Evolutionary conservation across 805 yeast species (phyloP).

Genomic region (Kazachstania viticola): DNA sequence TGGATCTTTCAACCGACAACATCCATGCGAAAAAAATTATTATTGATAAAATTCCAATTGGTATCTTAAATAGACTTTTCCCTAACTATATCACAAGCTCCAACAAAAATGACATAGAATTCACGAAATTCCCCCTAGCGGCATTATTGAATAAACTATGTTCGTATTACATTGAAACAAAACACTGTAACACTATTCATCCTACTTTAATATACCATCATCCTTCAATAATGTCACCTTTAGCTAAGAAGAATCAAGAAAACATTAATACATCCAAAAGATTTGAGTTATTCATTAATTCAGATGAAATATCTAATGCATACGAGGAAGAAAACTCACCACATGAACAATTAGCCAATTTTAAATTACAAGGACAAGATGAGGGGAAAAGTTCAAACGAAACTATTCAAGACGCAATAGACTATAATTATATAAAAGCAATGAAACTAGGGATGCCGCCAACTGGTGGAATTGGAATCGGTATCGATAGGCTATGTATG

Average conservation of each 20-base stretch:
- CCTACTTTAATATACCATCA: slow-evolving; percentile 77
- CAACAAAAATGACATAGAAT: background rate
- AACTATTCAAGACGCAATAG: slow-evolving; percentile 40
- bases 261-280: slow-evolving; percentile 41
- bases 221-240: slow-evolving; percentile 77
- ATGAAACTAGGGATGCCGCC: slow-evolving; percentile 96
- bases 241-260: slow-evolving; percentile 55
- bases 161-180: slow-evolving; percentile 51
- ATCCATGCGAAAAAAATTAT: slow-evolving; percentile 1
- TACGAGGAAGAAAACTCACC: slow-evolving; percentile 96
- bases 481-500: slow-evolving; percentile 84
- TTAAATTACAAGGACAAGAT: slow-evolving; percentile 41
- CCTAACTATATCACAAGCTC: background rate
- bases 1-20: slow-evolving; percentile 27
- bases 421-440: slow-evolving; percentile 53
- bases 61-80: slow-evolving; percentile 2
- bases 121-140: no score
- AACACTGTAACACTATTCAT: slow-evolving; percentile 29
- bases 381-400: slow-evolving; percentile 53
- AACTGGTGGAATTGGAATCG: slow-evolving; percentile 97
- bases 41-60: slow-evolving; percentile 7
- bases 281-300: slow-evolving; percentile 74
- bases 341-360: slow-evolving; percentile 50
- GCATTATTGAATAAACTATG: slow-evolving; percentile 46
- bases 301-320: slow-evolving; percentile 79